Percentiles rank a stretch among this genome's conserved stretches.
Evolutionary conservation across 352 stramenopile genomes (phyloP).

Genomic region (Phytopythium helicoides): DNA sequence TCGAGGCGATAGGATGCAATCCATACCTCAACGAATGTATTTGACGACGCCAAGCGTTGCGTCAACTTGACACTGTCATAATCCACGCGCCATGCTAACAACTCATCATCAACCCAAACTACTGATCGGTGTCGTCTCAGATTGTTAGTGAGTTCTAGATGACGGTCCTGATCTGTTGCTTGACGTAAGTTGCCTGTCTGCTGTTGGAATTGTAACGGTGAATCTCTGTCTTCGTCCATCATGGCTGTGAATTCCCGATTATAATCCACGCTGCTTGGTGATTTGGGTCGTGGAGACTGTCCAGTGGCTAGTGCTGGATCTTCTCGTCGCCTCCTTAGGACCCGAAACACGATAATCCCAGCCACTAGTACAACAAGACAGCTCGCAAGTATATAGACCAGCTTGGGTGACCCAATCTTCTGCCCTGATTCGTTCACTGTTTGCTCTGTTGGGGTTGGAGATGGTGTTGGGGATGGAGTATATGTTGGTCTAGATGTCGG

Average conservation of each 20-base stretch:
- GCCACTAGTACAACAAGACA: slow-evolving; percentile 35
- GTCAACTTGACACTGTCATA: slow-evolving; percentile 26
- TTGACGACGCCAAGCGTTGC: slow-evolving; percentile 15
- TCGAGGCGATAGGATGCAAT: slow-evolving; percentile 36
- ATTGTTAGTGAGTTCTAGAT: neutral
- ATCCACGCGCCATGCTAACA: slow-evolving; percentile 37
- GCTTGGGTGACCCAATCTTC: slow-evolving; percentile 12
- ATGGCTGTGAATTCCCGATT: slow-evolving; percentile 3
- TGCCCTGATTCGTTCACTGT: neutral
- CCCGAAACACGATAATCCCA: slow-evolving; percentile 13
- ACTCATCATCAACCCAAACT: slow-evolving; percentile 36
- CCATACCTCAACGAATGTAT: slow-evolving; percentile 40
- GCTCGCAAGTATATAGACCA: slow-evolving; percentile 35
- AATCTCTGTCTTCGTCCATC: neutral
- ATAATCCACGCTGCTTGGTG: neutral
- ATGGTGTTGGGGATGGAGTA: neutral
- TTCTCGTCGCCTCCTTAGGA: neutral
- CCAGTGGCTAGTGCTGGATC: neutral
- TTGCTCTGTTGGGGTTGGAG: neutral
- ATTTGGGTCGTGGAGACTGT: neutral
- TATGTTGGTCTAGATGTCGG: neutral
- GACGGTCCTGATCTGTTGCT: neutral
- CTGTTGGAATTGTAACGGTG: neutral
- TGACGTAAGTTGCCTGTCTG: neutral
- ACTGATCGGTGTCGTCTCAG: slow-evolving; percentile 4